Evolutionary conservation across 768 basidiomycete genomes (phyloP), one percentile per base, ranked within the genome.

Genomic region (Pisolithus marmoratus): DNA sequence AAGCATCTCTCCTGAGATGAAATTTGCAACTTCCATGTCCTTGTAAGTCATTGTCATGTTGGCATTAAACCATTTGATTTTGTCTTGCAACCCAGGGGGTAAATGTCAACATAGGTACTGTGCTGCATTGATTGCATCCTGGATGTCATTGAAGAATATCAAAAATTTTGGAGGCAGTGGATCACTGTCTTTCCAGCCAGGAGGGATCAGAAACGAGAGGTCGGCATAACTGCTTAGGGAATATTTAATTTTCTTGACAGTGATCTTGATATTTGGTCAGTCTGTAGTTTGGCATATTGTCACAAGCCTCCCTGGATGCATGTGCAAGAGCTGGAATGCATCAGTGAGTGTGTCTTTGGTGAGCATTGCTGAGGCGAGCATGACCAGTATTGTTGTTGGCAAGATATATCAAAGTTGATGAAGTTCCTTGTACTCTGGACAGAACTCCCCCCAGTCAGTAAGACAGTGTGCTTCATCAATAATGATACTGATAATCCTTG

Each of bases 221-320:
- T 68, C 63, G 8, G 56, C 47, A 45, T 58, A 67, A 11, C 55
- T 60, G 12, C 53, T 58, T 0, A 58, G 54, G 8, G 63, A 48
- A 37, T 58, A 60, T n/a, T n/a, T n/a, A n/a, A n/a, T n/a, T n/a
- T 58, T 50, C 12, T 54, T 54, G 1, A 70, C 66, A 2, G 46
- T 51, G 1, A 71, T 38, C 9, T 56, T 46, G 17, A 73, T 64
- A 38, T 73, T 71, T 0, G 69, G 64, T 20, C 62, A 61, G 43
- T 73, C 62, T 38, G 66, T 73, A 4, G 66, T 66, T 2, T 55
- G 53, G 0, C 50, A 48, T 6, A 72, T 45, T 0, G 23, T 40
- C 9, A 47, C 37, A 2, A 51, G 53, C 0, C 60, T 55, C 5
- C 57, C 44, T 14, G 34, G 12, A 2, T 43, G 46, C 29, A 72